phyloP scores from a whole-genome alignment of 2,329 filamentous ascomycete species.

The Knufia fluminis region DNA sequence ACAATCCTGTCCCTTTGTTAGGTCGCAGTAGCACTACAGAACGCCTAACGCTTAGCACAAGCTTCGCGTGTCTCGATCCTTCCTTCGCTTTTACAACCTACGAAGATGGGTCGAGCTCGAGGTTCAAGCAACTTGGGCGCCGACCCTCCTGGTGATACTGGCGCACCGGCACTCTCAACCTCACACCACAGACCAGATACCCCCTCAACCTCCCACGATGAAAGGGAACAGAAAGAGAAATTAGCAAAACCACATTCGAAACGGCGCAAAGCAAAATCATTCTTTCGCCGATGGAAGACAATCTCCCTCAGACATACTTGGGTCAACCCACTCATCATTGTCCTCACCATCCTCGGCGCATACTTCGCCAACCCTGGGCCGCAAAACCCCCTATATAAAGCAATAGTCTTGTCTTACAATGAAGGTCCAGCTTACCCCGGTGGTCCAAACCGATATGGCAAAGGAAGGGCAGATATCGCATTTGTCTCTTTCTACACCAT shows the following conservation, averaged over 20 bases:
- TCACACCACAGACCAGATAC: neutral
- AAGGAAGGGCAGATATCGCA: conserved; percentile 67
- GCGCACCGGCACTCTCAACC: conserved; percentile 32
- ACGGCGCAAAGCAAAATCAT: conserved; percentile 35
- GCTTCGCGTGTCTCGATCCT: neutral
- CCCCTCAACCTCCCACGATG: conserved; percentile 1
- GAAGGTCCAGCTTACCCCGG: conserved; percentile 43
- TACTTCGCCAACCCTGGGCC: conserved; percentile 64
- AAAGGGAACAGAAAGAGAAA: conserved; percentile 13
- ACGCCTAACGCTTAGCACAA: too few relatives aligned
- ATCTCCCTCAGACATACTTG: conserved; percentile 39
- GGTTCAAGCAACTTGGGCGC: conserved; percentile 37
- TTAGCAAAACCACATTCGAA: conserved; percentile 31
- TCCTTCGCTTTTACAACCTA: neutral
- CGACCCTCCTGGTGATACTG: conserved; percentile 40
- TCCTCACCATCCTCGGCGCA: conserved; percentile 50
- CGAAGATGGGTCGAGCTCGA: conserved; percentile 28
- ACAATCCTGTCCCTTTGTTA: too few relatives aligned
- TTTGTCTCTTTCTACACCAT: conserved; percentile 78
- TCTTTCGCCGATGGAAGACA: conserved; percentile 36
- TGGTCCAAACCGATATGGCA: conserved; percentile 60
- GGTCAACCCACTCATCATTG: conserved; percentile 57
- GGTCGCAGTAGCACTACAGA: too few relatives aligned
- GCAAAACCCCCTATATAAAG: conserved; percentile 63
- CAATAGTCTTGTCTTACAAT: conserved; percentile 77